Base-by-base conservation (phyloP, 1,284 basidiomycete species). In the Apiotrichum gamsii region DNA sequence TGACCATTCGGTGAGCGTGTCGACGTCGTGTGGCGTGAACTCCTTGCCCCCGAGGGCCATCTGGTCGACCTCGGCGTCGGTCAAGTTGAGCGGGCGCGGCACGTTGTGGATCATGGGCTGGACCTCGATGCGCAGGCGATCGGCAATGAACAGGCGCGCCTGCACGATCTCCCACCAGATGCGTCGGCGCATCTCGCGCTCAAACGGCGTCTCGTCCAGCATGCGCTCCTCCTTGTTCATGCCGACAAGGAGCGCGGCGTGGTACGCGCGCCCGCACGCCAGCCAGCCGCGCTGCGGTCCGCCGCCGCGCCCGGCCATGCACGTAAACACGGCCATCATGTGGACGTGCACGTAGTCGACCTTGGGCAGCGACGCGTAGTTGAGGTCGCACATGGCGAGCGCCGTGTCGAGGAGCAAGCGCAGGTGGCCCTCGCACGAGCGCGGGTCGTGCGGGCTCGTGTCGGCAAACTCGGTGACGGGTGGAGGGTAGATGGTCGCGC, bases 321-420 rank as follows among this genome's bases (percentile, higher is more conserved):
- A 24, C 3, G 44, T 16, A 4, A 4, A 23, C 16, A 31, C 31
- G 21, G 29, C n/a, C 5, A 45, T 15, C 4, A 45, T 18, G 1
- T 33, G 44, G 1, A 31, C 44, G 18, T 45, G 44, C 1, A 45
- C 44, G 18, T 45, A 45, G 10, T 45, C 44, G 8, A 39, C n/a
- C 14, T 24, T 11, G 3, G 16, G n/a, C 14, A 33, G 2, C 8
- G 14, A 11, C n/a, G 11, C 14, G 8, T 33, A 33, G 14, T 33
- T 15, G 31, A 11, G 16, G 8, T 33, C 31, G 31, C 31, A 33
- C 31, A 33, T 33, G 5, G 14, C 8, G 8, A 33, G 15, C 2
- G 16, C 16, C 5, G 15, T 33, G 14, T 16, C 11, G 14, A 33
- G 16, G 14, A 33, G n/a, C 14, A 33, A n/a, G 2, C 15, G 31